Percentiles rank a stretch among this genome's conserved stretches.
These are phyloP conservation scores for Halophytophthora batemanensis DNA, from an alignment of 352 stramenopile species.

Conservation along the genomic window DNA sequence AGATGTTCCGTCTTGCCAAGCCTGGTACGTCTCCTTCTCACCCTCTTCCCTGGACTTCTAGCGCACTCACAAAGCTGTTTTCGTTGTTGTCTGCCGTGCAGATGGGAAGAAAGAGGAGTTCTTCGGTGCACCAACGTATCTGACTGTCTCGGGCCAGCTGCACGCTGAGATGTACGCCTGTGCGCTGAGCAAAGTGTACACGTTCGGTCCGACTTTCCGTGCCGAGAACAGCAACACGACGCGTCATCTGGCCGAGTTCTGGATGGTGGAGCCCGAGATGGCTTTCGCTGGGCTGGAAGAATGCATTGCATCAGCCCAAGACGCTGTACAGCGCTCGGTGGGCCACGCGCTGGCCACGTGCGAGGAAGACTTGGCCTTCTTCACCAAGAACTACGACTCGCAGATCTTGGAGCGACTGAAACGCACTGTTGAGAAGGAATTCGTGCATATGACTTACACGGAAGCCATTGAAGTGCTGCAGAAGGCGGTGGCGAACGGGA, in stretches of 20 bases:
- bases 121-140: slow-evolving; percentile 91
- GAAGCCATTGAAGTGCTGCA: slow-evolving; percentile 94
- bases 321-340: slow-evolving; percentile 89
- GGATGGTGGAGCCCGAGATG: slow-evolving; percentile 97
- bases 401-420: slow-evolving; percentile 82
- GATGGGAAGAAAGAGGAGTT: slow-evolving; percentile 91
- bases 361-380: slow-evolving; percentile 92
- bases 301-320: slow-evolving; percentile 94
- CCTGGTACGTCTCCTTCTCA: slow-evolving; percentile 35
- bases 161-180: slow-evolving; percentile 97
- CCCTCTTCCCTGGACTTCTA: background rate
- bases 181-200: slow-evolving; percentile 98
- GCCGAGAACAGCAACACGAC: slow-evolving; percentile 98
- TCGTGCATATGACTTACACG: slow-evolving; percentile 93
- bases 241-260: slow-evolving; percentile 97
- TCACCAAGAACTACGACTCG: slow-evolving; percentile 89
- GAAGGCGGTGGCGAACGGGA: slow-evolving; percentile 41
- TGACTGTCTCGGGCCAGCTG: slow-evolving; percentile 92
- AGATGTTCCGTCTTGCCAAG: slow-evolving; percentile 95
- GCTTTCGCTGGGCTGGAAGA: slow-evolving; percentile 72
- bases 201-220: slow-evolving; percentile 98
- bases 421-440: slow-evolving; percentile 79
- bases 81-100: slow-evolving; percentile 8
- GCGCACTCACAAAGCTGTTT: slow-evolving; percentile 7
- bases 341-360: slow-evolving; percentile 79